phyloP scores from a whole-genome alignment of 768 basidiomycete species.

The Mycena filopes region DNA sequence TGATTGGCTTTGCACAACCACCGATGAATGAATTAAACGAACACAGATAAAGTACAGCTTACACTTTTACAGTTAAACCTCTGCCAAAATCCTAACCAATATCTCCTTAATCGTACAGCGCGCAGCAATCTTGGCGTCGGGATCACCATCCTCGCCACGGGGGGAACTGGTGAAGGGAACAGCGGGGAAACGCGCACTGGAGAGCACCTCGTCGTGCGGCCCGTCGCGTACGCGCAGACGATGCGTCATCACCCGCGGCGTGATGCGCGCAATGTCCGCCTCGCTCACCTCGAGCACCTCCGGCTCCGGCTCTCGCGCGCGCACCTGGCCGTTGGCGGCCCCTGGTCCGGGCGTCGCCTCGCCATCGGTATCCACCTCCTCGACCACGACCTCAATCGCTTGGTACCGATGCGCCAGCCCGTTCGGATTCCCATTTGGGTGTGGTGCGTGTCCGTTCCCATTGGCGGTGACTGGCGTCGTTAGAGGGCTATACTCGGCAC shows the following conservation, averaged over 20 bases:
- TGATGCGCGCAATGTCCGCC: conserved; percentile 78
- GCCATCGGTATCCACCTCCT: conserved; percentile 24
- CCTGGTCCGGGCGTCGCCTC: conserved; percentile 19
- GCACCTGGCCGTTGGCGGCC: conserved; percentile 15
- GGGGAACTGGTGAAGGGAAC: not conserved
- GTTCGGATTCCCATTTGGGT: too few species aligned
- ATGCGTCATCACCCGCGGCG: conserved; percentile 80
- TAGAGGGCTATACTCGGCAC: conserved; percentile 13
- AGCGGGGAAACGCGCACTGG: conserved; percentile 71
- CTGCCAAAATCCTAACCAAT: conserved; percentile 65
- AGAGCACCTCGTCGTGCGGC: conserved; percentile 75
- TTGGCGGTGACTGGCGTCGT: conserved; percentile 15
- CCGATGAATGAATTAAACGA: conserved; percentile 7
- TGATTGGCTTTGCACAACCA: not conserved
- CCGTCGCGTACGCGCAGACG: conserved; percentile 77
- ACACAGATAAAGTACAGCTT: not conserved
- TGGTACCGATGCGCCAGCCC: conserved; percentile 31
- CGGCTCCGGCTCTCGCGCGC: conserved; percentile 37
- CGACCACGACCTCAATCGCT: conserved; percentile 31
- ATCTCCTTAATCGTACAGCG: conserved; percentile 71
- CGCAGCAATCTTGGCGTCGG: conserved; percentile 49
- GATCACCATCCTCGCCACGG: not conserved
- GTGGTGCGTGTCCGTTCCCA: not conserved
- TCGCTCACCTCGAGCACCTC: conserved; percentile 71
- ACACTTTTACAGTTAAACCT: conserved; percentile 48